A percentile compares a stretch with the other conserved stretches of the same genome.
Conservation (phyloP, 805 yeast species). For the Candida multigemmis region DNA sequence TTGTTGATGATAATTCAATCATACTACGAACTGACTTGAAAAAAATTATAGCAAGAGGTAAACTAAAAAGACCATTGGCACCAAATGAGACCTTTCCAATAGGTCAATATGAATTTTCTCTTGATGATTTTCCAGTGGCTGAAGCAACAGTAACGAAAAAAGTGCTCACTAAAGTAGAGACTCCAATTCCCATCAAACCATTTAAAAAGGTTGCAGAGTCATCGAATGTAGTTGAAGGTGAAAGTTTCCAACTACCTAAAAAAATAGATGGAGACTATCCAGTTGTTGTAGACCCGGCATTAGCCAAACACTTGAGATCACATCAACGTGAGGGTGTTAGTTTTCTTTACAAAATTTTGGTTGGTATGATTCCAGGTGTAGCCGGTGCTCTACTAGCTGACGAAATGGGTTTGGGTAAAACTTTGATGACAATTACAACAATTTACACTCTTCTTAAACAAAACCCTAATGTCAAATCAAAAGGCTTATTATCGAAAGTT, state of each 20-base stretch:
- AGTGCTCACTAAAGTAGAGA: too few relatives aligned
- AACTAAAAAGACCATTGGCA: too few relatives aligned
- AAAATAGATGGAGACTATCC: slow-evolving; percentile 4
- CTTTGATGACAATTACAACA: slow-evolving; percentile 74
- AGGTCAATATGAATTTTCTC: too few relatives aligned
- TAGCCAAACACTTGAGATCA: slow-evolving; percentile 51
- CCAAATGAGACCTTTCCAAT: too few relatives aligned
- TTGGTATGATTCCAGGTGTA: slow-evolving; percentile 51
- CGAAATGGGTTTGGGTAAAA: slow-evolving; percentile 82
- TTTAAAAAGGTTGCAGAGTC: too few relatives aligned
- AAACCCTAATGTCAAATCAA: slow-evolving; percentile 30
- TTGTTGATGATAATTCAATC: slow-evolving; percentile 11
- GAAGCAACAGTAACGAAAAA: too few relatives aligned
- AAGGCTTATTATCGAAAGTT: slow-evolving; percentile 43
- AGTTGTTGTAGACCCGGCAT: slow-evolving; percentile 53
- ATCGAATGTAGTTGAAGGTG: slow-evolving; percentile 1
- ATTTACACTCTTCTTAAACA: slow-evolving; percentile 78
- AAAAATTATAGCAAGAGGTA: slow-evolving; percentile 9
- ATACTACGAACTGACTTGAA: slow-evolving; percentile 22
- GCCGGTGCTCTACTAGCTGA: slow-evolving; percentile 85
- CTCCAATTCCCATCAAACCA: too few relatives aligned
- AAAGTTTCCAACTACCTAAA: slow-evolving; percentile 1
- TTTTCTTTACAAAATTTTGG: slow-evolving; percentile 75
- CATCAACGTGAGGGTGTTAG: slow-evolving; percentile 83
- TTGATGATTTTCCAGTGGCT: too few relatives aligned